Conservation (phyloP, 2,329 filamentous ascomycete species). For the Talaromyces sp. region DNA sequence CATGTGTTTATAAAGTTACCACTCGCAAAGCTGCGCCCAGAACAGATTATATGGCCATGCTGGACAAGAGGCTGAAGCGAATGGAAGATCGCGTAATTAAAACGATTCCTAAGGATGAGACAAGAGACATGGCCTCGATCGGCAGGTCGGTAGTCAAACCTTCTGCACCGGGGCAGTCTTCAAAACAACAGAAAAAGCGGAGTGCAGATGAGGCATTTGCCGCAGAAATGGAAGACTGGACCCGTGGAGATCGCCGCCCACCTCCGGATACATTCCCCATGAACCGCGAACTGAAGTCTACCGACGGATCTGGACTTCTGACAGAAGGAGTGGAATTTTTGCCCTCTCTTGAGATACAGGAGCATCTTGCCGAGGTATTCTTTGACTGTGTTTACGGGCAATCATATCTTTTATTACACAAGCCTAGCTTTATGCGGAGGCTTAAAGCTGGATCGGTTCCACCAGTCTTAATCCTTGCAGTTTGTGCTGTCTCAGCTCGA, state of each 20-base stretch:
- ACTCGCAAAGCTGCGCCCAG: slow-evolving; percentile 90
- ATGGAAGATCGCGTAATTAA: slow-evolving; percentile 99
- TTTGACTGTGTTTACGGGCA: slow-evolving; percentile 97
- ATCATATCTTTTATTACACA: slow-evolving; percentile 90
- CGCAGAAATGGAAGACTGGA: slow-evolving; percentile 79
- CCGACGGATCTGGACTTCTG: slow-evolving; percentile 75
- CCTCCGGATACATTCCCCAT: slow-evolving; percentile 55
- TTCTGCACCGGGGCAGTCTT: slow-evolving; percentile 61
- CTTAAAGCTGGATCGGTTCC: slow-evolving; percentile 74
- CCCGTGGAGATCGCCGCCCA: slow-evolving; percentile 59
- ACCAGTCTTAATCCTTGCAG: slow-evolving; percentile 87
- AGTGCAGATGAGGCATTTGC: slow-evolving; percentile 86
- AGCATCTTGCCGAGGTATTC: slow-evolving; percentile 90
- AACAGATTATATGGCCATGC: slow-evolving; percentile 98
- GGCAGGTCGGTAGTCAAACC: slow-evolving; percentile 85
- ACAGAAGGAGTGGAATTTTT: slow-evolving; percentile 81
- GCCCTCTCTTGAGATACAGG: slow-evolving; percentile 83
- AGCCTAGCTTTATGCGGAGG: slow-evolving; percentile 94
- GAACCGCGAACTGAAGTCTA: slow-evolving; percentile 62
- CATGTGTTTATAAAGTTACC: slow-evolving; percentile 97
- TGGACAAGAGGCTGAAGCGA: slow-evolving; percentile 90
- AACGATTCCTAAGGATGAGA: slow-evolving; percentile 83
- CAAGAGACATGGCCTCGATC: slow-evolving; percentile 67
- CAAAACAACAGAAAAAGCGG: slow-evolving; percentile 73
- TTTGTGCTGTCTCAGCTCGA: slow-evolving; percentile 92